Conservation (phyloP, 768 basidiomycete genomes). For the Rhodotorula toruloides region DNA sequence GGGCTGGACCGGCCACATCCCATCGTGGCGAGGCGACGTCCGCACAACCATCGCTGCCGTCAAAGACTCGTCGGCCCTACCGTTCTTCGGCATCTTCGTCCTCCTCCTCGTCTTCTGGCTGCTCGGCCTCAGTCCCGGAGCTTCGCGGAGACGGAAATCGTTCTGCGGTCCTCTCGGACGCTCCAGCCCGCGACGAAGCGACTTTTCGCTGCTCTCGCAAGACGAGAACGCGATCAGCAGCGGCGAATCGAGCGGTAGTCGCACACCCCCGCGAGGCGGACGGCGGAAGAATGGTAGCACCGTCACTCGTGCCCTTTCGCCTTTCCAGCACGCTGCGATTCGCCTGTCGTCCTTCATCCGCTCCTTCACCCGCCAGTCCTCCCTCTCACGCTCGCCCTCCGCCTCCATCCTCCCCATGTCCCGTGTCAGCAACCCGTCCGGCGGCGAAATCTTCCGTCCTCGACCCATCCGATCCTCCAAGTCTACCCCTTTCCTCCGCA, state of each 20-base stretch:
- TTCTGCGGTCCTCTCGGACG: conserved; percentile 12
- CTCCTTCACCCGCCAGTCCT: not conserved
- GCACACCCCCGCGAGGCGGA: not conserved
- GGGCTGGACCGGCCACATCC: conserved; percentile 33
- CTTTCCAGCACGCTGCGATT: conserved; percentile 12
- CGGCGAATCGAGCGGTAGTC: conserved; percentile 3
- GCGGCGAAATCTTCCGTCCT: conserved; percentile 16
- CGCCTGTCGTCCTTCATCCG: conserved; percentile 21
- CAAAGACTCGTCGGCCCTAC: conserved; percentile 17
- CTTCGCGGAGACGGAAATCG: conserved; percentile 17
- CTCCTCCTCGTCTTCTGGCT: conserved; percentile 13
- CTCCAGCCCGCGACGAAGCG: not conserved
- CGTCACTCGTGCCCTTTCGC: not conserved
- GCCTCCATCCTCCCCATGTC: conserved; percentile 17
- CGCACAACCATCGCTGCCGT: conserved; percentile 25
- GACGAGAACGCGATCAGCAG: not conserved
- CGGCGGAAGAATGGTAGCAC: not conserved
- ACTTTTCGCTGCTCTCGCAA: conserved; percentile 25
- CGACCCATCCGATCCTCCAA: conserved; percentile 21
- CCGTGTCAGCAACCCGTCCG: conserved; percentile 1
- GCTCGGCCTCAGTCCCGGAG: conserved; percentile 16
- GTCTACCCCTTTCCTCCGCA: conserved; percentile 33
- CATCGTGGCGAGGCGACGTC: conserved; percentile 18
- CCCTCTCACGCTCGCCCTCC: conserved; percentile 2
- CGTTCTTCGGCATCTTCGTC: conserved; percentile 19